Evolutionary conservation across 2,329 filamentous ascomycete genomes (phyloP), one percentile per base, ranked within the genome.

Genomic region (Metarhizium sp.): DNA sequence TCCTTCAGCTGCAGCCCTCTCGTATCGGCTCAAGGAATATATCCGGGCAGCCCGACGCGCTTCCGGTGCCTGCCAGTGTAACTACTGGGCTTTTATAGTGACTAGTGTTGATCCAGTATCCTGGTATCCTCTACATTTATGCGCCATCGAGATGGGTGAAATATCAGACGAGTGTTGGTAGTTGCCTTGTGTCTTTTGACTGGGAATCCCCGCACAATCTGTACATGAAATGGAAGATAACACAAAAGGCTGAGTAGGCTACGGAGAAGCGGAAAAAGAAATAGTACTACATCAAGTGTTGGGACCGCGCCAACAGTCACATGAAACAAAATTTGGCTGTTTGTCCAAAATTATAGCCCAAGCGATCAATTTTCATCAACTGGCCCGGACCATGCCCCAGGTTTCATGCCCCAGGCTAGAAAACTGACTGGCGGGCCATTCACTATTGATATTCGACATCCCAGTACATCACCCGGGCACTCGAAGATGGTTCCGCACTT

Each of bases 41-140:
- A 46, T 29, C 50, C 38, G 51, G 30, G 25, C 32, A 43, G 34
- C 10, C 47, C 50, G 53, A 50, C 55, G 59, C 55, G 53, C 53
- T 55, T 38, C 52, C n/a, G 40, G 57, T 49, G 55, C 47, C 58
- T 42, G 55, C 55, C 51, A 34, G 60, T 60, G 57, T 58, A 58
- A 60, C 59, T 55, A 40, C 40, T 48, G 40, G 53, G 36, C 49
- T 50, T 50, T 53, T 46, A 50, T 53, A 56, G 54, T 50, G 20
- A 47, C 48, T 52, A 51, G 32, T 32, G 48, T 51, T 47, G 43
- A n/a, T 36, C 56, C 20, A 30, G 43, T 13, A 45, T 13, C 18
- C 49, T 53, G 38, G 38, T 36, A 48, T 29, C 50, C 50, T 47
- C 29, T 42, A 25, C 43, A 50, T 34, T 25, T 32, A 18, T 52